phyloP scores from a whole-genome alignment of 805 yeast species.

The Candida ortonii region DNA sequence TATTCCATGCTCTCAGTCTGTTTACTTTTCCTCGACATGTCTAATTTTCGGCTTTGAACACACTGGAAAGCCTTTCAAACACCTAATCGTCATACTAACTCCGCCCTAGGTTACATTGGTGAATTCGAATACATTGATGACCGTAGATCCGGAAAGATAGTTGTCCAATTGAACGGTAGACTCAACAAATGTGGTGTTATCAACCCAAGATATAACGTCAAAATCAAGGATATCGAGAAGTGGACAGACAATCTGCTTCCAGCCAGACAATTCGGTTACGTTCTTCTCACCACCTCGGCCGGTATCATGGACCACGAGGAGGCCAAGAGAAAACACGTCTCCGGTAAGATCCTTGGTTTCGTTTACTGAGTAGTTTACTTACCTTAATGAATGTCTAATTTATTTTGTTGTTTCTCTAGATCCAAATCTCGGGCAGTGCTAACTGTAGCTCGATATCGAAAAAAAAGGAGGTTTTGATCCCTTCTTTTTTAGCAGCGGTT shows the following conservation, averaged over 20 bases:
- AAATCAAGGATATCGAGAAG: slow-evolving; percentile 92
- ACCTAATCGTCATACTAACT: too few relatives aligned
- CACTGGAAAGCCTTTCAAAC: too few relatives aligned
- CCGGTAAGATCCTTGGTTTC: slow-evolving; percentile 98
- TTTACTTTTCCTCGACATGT: slow-evolving; percentile 68
- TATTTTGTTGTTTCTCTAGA: too few relatives aligned
- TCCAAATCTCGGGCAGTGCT: too few relatives aligned
- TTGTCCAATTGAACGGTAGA: slow-evolving; percentile 96
- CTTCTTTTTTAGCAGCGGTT: too few relatives aligned
- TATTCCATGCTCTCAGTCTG: slow-evolving; percentile 40
- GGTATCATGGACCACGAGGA: slow-evolving; percentile 99
- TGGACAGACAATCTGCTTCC: slow-evolving; percentile 99
- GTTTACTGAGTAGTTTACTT: slow-evolving; percentile 62
- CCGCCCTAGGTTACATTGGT: slow-evolving; percentile 81
- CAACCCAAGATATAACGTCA: slow-evolving; percentile 98
- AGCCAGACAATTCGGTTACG: slow-evolving; percentile 99
- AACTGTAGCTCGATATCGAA: too few relatives aligned
- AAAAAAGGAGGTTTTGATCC: too few relatives aligned
- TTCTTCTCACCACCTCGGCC: slow-evolving; percentile 97
- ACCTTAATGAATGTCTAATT: neutral
- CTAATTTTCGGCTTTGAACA: too few relatives aligned
- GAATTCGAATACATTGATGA: slow-evolving; percentile 98
- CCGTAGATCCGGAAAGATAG: slow-evolving; percentile 99
- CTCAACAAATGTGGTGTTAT: slow-evolving; percentile 98
- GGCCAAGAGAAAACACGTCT: slow-evolving; percentile 99